These are phyloP conservation scores for Pseudomassariella vexata DNA, from an alignment of 2,329 filamentous ascomycete species.

Conservation along the genomic window DNA sequence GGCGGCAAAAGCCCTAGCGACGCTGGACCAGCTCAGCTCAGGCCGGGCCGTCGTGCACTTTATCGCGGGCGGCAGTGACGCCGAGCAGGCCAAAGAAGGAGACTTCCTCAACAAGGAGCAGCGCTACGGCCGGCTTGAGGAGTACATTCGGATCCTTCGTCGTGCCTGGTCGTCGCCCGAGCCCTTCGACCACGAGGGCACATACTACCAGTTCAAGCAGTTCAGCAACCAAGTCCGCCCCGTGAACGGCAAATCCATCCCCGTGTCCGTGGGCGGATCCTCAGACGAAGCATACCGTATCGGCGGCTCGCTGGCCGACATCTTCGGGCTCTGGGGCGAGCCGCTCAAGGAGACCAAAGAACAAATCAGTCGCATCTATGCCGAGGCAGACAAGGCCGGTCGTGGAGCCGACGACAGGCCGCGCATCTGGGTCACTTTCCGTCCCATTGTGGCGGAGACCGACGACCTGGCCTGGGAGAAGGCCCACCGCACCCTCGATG, in stretches of 20 bases:
- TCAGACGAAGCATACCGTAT: constrained; percentile 54
- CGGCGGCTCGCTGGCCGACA: constrained; percentile 52
- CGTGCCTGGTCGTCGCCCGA: constrained; percentile 51
- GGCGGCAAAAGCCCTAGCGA: constrained; percentile 55
- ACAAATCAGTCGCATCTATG: constrained; percentile 56
- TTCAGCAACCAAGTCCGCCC: constrained; percentile 51
- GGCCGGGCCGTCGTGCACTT: constrained; percentile 58
- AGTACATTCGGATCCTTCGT: constrained; percentile 56
- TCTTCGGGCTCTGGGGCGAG: constrained; percentile 60
- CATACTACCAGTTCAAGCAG: constrained; percentile 54
- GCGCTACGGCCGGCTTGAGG: constrained; percentile 52
- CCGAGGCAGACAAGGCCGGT: constrained; percentile 51
- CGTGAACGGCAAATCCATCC: constrained; percentile 42
- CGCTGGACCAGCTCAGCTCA: constrained; percentile 51
- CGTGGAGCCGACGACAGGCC: constrained; percentile 48
- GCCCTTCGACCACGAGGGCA: constrained; percentile 56
- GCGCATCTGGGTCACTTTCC: constrained; percentile 59
- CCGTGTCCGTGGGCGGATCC: constrained; percentile 54
- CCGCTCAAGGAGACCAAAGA: constrained; percentile 58
- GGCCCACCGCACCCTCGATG: constrained; percentile 49
- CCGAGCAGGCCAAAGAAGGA: constrained; percentile 53
- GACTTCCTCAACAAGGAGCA: constrained; percentile 53
- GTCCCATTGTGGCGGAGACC: constrained; percentile 55
- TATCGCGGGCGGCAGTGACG: constrained; percentile 56
- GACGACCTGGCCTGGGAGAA: constrained; percentile 58